phyloP scores from a whole-genome alignment of 2,329 filamentous ascomycete species.

The Dryadomyces quercus-mongolicae region DNA sequence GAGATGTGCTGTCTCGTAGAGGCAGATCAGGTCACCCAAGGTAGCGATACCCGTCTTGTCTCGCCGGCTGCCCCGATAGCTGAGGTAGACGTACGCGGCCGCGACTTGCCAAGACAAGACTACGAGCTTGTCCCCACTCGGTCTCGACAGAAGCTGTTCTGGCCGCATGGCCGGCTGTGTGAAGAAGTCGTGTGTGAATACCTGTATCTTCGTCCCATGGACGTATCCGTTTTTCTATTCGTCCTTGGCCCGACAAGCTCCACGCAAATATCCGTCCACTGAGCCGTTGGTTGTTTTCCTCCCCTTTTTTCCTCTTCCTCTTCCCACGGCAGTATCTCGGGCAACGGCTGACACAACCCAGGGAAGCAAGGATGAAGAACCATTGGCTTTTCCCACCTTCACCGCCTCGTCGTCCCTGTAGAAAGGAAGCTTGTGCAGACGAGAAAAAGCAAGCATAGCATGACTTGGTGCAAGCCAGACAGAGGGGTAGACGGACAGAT shows the following conservation, averaged over 20 bases:
- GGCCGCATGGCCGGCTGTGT: too few species aligned
- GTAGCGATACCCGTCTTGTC: not conserved
- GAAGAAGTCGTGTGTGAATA: too few species aligned
- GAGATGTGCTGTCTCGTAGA: not conserved
- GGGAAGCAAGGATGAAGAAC: not conserved
- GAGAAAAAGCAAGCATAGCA: not conserved
- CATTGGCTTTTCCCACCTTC: not conserved
- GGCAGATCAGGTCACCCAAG: not conserved
- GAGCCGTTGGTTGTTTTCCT: too few species aligned
- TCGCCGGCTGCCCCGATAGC: too few species aligned
- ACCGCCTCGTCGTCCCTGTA: not conserved
- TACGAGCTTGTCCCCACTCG: not conserved
- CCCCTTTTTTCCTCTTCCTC: too few species aligned
- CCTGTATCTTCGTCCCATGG: too few species aligned
- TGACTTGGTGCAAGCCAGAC: not conserved
- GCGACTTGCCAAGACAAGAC: not conserved
- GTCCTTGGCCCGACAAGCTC: too few species aligned
- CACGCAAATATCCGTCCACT: too few species aligned
- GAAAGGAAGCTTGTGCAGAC: not conserved
- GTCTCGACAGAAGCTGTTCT: not conserved
- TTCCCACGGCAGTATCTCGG: too few species aligned
- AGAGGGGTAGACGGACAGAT: too few species aligned
- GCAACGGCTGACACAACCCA: too few species aligned
- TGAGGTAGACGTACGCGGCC: not conserved
- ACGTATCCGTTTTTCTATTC: too few species aligned